Conservation (phyloP, 129 eudicot genomes). For the Saussurea involucrata region DNA sequence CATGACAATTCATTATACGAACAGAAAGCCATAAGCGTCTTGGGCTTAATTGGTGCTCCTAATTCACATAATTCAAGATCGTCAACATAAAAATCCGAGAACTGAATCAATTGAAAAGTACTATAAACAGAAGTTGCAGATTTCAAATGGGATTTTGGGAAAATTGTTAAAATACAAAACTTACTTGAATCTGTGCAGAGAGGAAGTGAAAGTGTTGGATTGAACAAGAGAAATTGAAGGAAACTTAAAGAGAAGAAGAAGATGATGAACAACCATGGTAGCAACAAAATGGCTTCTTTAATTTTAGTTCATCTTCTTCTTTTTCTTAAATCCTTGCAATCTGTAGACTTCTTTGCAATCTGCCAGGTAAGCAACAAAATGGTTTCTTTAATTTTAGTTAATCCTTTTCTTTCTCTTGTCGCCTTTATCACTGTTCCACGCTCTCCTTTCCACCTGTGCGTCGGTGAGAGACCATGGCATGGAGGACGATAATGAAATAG, state of each 20-base stretch:
- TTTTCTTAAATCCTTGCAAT: not conserved
- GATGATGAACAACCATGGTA: conserved; percentile 35
- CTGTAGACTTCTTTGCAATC: too few species aligned
- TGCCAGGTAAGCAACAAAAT: too few species aligned
- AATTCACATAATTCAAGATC: conserved; percentile 14
- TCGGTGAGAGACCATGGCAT: too few species aligned
- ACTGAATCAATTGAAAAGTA: not conserved
- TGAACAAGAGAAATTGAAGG: conserved; percentile 27
- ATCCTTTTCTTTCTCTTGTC: too few species aligned
- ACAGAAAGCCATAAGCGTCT: conserved; percentile 51
- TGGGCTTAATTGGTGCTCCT: conserved; percentile 62
- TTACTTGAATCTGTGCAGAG: conserved; percentile 62
- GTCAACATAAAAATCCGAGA: conserved; percentile 3
- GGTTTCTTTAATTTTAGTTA: too few species aligned
- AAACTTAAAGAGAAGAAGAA: conserved; percentile 21
- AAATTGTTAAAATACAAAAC: conserved; percentile 1
- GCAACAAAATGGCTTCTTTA: conserved; percentile 9
- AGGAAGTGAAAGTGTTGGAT: conserved; percentile 40
- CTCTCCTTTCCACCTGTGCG: too few species aligned
- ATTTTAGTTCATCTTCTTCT: conserved; percentile 13
- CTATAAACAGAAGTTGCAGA: not conserved
- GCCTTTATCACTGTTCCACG: too few species aligned
- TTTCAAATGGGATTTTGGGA: not conserved
- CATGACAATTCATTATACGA: conserved; percentile 50
- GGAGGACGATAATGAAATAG: too few species aligned